Percentiles rank a stretch among this genome's conserved stretches.
These are phyloP conservation scores for Hypoxylon sp. DNA, from an alignment of 2,329 filamentous ascomycete species.

Conservation along the genomic window DNA sequence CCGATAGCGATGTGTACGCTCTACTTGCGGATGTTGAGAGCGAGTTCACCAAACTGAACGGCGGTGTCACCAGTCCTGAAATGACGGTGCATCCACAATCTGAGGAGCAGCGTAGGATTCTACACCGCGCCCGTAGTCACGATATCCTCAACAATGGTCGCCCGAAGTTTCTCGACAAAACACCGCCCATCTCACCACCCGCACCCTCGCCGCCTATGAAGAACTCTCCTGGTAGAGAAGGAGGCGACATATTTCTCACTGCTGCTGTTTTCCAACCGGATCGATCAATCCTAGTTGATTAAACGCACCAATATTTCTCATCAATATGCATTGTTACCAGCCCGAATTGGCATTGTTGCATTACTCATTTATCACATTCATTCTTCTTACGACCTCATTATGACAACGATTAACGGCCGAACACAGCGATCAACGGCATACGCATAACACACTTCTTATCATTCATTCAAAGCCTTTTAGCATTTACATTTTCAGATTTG, in stretches of 20 bases:
- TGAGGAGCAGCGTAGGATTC: slow-evolving; percentile 55
- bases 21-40: slow-evolving; percentile 75
- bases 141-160: slow-evolving; percentile 57
- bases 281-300: slow-evolving; percentile 26
- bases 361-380: slow-evolving; percentile 21
- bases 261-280: slow-evolving; percentile 63
- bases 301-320: slow-evolving; percentile 13
- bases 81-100: slow-evolving; percentile 38
- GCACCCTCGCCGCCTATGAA: slow-evolving; percentile 53
- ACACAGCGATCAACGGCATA: slow-evolving; percentile 44
- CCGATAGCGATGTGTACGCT: slow-evolving; percentile 74
- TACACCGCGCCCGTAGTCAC: slow-evolving; percentile 64
- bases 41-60: slow-evolving; percentile 64
- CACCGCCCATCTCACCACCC: slow-evolving; percentile 51
- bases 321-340: slow-evolving; percentile 2
- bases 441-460: slow-evolving; percentile 35
- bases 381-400: slow-evolving; percentile 32
- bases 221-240: slow-evolving; percentile 47
- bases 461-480: slow-evolving; percentile 33
- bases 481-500: slow-evolving; percentile 29
- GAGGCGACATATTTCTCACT: slow-evolving; percentile 58
- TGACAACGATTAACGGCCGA: slow-evolving; percentile 48
- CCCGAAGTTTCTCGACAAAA: slow-evolving; percentile 42
- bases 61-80: slow-evolving; percentile 42
- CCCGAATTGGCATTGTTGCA: slow-evolving; percentile 2